Evolutionary conservation across 106 monocot species (phyloP).

Genomic region (Posidonia australis): DNA sequence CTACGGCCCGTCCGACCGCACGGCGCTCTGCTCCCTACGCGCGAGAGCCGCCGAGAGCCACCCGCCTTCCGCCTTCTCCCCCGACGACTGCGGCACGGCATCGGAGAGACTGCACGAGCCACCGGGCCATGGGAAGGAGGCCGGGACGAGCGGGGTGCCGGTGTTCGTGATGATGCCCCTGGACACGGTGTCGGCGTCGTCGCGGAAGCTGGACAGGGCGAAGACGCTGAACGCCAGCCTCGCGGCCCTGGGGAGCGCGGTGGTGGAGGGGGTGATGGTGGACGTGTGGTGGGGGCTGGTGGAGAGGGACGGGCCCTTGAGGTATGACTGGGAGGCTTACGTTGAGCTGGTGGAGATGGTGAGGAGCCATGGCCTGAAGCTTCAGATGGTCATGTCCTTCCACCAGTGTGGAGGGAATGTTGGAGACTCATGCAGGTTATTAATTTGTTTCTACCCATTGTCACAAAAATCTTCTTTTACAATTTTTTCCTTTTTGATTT

Average conservation of each 20-base stretch:
- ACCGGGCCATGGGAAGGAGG: not conserved
- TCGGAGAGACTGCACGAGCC: not conserved
- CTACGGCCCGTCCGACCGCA: not conserved
- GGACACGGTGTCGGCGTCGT: conserved; percentile 40
- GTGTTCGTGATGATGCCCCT: conserved; percentile 82
- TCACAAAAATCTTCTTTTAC: no score
- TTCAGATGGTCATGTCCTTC: conserved; percentile 89
- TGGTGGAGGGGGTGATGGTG: conserved; percentile 86
- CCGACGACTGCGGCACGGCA: no score
- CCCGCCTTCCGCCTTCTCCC: no score
- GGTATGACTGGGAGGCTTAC: conserved; percentile 70
- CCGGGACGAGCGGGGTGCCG: conserved; percentile 23
- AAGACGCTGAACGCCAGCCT: conserved; percentile 56
- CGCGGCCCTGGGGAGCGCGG: conserved; percentile 59
- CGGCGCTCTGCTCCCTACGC: not conserved
- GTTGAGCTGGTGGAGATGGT: conserved; percentile 53
- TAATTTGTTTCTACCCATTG: no score
- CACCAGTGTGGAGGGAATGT: conserved; percentile 92
- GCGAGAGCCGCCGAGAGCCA: not conserved
- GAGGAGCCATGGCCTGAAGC: conserved; percentile 37
- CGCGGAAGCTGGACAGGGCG: conserved; percentile 22
- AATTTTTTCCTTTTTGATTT: no score
- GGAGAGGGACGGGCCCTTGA: conserved; percentile 58
- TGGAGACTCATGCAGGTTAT: conserved; percentile 85
- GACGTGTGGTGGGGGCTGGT: no score